Evolutionary conservation across 78 protist genomes (phyloP).

Genomic region (Emiliania huxleyi): DNA sequence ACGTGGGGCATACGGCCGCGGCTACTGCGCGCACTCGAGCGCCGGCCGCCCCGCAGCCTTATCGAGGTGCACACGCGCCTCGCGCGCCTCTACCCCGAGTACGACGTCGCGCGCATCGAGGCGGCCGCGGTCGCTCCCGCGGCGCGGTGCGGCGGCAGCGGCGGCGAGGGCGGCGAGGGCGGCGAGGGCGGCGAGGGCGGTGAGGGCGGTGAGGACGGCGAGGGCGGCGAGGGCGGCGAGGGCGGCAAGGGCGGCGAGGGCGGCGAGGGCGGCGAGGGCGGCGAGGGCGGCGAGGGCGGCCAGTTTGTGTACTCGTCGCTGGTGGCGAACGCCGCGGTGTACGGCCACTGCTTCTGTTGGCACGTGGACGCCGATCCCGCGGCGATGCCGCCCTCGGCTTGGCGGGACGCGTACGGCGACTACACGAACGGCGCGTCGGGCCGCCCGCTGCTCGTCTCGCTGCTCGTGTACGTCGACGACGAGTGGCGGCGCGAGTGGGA

Average conservation of each 20-base stretch:
- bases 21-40: neutral
- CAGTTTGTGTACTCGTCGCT: neutral
- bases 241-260: neutral
- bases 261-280: neutral
- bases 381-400: neutral
- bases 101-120: neutral
- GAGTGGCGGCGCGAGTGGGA: neutral
- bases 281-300: too few relatives aligned
- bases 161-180: neutral
- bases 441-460: neutral
- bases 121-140: too few relatives aligned
- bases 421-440: neutral
- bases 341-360: neutral
- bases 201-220: too few relatives aligned
- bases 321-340: neutral
- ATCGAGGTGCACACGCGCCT: neutral
- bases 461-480: neutral
- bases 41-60: neutral
- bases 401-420: neutral
- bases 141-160: neutral
- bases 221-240: neutral
- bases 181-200: too few relatives aligned
- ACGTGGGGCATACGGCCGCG: neutral
- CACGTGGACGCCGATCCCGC: constrained; percentile 5
- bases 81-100: neutral